Percentiles rank a stretch among this genome's conserved stretches.
phyloP scores from a whole-genome alignment of 495 filamentous ascomycete species.

The Rhypophila decipiens region DNA sequence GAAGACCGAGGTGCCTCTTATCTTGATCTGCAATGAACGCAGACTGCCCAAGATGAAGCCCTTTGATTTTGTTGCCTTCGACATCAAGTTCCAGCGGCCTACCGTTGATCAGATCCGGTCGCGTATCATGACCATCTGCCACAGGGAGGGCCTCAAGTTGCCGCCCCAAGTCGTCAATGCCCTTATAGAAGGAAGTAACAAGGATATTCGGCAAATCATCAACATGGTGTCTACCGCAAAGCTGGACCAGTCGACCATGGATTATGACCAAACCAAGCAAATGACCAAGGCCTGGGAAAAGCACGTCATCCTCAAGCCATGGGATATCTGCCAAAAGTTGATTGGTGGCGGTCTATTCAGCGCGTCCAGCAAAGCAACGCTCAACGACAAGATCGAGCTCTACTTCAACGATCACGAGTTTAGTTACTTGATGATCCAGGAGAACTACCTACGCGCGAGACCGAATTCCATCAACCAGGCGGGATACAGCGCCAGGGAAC shows the following conservation, averaged over 20 bases:
- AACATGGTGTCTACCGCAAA: constrained; percentile 97
- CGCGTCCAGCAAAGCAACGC: constrained; percentile 66
- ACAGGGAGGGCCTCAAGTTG: constrained; percentile 81
- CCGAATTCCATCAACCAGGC: constrained; percentile 57
- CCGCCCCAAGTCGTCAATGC: constrained; percentile 84
- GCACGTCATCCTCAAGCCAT: constrained; percentile 89
- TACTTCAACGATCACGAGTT: constrained; percentile 99
- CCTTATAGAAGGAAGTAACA: constrained; percentile 87
- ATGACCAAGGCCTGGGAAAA: constrained; percentile 99
- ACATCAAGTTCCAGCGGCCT: constrained; percentile 82
- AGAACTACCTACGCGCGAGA: constrained; percentile 85
- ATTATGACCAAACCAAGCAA: constrained; percentile 73
- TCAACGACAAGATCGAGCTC: constrained; percentile 96
- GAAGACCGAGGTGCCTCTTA: constrained; percentile 90
- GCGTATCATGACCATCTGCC: constrained; percentile 89
- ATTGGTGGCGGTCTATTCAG: constrained; percentile 83
- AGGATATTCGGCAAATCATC: constrained; percentile 95
- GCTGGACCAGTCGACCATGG: constrained; percentile 70
- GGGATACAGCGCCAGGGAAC: constrained; percentile 50
- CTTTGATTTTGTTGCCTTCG: constrained; percentile 77
- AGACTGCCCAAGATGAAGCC: constrained; percentile 94
- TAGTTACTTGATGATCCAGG: constrained; percentile 93
- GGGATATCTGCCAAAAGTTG: constrained; percentile 94
- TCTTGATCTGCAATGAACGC: constrained; percentile 96
- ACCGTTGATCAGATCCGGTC: constrained; percentile 84